Conservation (phyloP, 352 stramenopile genomes). For the Pythium coloratum region DNA sequence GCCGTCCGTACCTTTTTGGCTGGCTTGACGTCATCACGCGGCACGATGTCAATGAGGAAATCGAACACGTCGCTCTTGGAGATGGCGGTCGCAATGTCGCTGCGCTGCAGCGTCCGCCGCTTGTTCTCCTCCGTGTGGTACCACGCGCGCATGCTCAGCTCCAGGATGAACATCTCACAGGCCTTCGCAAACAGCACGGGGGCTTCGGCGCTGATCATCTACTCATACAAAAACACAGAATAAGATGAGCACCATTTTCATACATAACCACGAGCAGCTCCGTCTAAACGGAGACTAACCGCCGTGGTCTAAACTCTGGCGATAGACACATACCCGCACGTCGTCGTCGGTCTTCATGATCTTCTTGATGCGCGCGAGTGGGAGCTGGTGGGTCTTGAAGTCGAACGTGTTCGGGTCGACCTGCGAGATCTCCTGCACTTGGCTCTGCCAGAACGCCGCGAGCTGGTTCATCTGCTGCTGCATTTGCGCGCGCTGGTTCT, state of each 20-base stretch:
- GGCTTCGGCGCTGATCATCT: constrained; percentile 94
- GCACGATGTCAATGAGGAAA: constrained; percentile 92
- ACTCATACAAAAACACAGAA: background rate
- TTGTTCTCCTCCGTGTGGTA: constrained; percentile 93
- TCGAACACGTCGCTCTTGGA: constrained; percentile 92
- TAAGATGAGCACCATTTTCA: background rate
- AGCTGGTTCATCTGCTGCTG: constrained; percentile 87
- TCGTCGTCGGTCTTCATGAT: constrained; percentile 97
- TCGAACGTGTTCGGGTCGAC: constrained; percentile 84
- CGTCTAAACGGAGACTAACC: constrained; percentile 2
- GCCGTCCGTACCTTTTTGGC: constrained; percentile 67
- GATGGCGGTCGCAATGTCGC: constrained; percentile 89
- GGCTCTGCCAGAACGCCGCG: constrained; percentile 86
- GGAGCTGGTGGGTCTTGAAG: constrained; percentile 90
- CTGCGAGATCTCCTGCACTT: constrained; percentile 88
- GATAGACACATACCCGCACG: constrained; percentile 53
- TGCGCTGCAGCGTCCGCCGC: constrained; percentile 90
- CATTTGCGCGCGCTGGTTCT: constrained; percentile 86
- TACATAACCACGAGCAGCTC: background rate
- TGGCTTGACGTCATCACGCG: constrained; percentile 85
- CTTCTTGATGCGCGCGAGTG: constrained; percentile 93
- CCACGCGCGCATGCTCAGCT: constrained; percentile 88
- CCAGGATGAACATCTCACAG: constrained; percentile 94
- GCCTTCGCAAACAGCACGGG: constrained; percentile 93
- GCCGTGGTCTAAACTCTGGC: background rate